Conservation (phyloP, 139 green algal species). For the Closterium sp. region DNA sequence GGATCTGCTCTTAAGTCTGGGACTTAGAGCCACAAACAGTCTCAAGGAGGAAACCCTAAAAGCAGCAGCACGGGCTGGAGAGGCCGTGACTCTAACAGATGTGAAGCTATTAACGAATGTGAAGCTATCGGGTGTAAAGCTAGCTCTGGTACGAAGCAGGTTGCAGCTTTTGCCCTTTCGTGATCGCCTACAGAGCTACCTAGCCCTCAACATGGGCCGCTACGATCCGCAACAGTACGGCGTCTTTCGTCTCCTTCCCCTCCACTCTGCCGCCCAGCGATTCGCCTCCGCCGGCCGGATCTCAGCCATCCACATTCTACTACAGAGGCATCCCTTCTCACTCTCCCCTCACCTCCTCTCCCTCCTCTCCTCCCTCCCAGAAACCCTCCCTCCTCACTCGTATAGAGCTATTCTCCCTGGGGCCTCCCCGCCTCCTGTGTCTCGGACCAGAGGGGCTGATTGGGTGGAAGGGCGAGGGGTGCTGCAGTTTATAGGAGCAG, state of each 20-base stretch:
- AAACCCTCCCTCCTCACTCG: slow-evolving; percentile 35
- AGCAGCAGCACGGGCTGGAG: not conserved
- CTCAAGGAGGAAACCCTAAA: not conserved
- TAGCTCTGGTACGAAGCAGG: not conserved
- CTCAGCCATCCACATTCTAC: slow-evolving; percentile 10
- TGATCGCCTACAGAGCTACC: not conserved
- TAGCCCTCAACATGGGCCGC: not conserved
- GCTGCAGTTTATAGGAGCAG: not conserved
- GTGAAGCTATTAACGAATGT: not conserved
- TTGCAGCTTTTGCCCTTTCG: not conserved
- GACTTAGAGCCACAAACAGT: not conserved
- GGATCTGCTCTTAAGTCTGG: not conserved
- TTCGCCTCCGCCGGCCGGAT: slow-evolving; percentile 18
- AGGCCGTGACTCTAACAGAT: too few species aligned
- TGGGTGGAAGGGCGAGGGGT: slow-evolving; percentile 25
- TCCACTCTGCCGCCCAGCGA: not conserved
- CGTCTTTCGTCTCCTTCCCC: not conserved
- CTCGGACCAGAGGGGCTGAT: slow-evolving; percentile 2
- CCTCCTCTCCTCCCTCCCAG: slow-evolving; percentile 37
- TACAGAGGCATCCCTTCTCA: slow-evolving; percentile 26
- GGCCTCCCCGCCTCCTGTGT: not conserved
- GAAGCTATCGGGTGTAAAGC: not conserved
- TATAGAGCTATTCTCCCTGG: slow-evolving; percentile 30
- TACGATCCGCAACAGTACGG: not conserved
- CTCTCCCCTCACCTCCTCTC: slow-evolving; percentile 17